Evolutionary conservation across 1,139 yeast species (phyloP).

Genomic region (Blastobotrys raffinosifermentans): DNA sequence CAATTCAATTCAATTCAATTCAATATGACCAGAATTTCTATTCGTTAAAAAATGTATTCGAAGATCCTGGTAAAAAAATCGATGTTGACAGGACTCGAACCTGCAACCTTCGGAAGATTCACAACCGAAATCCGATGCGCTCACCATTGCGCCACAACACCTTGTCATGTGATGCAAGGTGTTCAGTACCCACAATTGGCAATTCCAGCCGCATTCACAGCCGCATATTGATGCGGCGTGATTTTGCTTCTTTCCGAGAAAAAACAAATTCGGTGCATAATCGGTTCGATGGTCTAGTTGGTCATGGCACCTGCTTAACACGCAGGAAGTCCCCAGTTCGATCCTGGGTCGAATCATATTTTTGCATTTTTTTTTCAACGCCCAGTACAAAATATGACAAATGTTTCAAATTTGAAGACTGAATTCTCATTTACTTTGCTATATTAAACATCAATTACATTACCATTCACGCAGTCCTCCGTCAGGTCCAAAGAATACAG

Average conservation of each 20-base stretch:
- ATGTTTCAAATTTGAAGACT: not conserved
- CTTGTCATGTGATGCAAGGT: too few relatives aligned
- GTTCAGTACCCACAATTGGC: too few relatives aligned
- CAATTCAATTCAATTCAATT: too few relatives aligned
- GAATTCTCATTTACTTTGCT: not conserved
- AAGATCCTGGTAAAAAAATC: too few relatives aligned
- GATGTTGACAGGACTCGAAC: constrained; percentile 5
- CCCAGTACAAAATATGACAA: not conserved
- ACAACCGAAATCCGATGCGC: constrained; percentile 34
- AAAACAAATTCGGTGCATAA: too few relatives aligned
- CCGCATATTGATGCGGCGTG: too few relatives aligned
- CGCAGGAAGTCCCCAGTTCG: constrained; percentile 99
- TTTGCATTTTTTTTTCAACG: constrained; percentile 3
- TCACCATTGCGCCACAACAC: constrained; percentile 35
- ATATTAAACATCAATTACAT: not conserved
- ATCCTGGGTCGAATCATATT: constrained; percentile 95
- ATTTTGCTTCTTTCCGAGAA: too few relatives aligned
- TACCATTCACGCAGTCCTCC: constrained; percentile 28
- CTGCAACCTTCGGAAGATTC: constrained; percentile 39
- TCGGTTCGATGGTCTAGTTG: constrained; percentile 90
- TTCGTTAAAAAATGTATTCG: too few relatives aligned
- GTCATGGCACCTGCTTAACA: constrained; percentile 99
- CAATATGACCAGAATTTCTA: too few relatives aligned
- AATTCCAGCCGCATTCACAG: too few relatives aligned
- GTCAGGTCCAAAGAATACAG: constrained; percentile 27